phyloP scores from a whole-genome alignment of 495 filamentous ascomycete genomes.

The Penicillium subrubescens region DNA sequence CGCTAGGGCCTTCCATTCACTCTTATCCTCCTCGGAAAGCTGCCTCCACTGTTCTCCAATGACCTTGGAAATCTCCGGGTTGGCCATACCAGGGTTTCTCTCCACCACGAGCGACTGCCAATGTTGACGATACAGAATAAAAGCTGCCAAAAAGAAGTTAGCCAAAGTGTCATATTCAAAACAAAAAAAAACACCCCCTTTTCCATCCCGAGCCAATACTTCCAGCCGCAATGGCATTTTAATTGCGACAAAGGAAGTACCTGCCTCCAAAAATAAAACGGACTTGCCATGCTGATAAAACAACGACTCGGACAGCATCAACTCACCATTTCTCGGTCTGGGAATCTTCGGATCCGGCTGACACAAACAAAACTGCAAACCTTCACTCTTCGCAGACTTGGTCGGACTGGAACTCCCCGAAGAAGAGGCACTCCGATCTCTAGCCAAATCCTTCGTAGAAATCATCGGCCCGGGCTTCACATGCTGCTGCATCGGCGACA shows the following conservation, averaged over 20 bases:
- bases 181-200: not conserved
- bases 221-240: not conserved
- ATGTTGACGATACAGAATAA: constrained; percentile 96
- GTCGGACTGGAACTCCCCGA: constrained; percentile 40
- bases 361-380: constrained; percentile 80
- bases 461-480: constrained; percentile 15
- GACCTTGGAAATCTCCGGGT: constrained; percentile 97
- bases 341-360: constrained; percentile 93
- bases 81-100: constrained; percentile 84
- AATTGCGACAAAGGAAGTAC: constrained; percentile 21
- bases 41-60: constrained; percentile 91
- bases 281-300: constrained; percentile 30
- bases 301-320: constrained; percentile 18
- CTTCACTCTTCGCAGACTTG: constrained; percentile 40
- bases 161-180: constrained; percentile 6
- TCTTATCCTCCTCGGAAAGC: constrained; percentile 73
- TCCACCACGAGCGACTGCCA: constrained; percentile 80
- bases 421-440: constrained; percentile 29
- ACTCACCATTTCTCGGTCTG: constrained; percentile 91
- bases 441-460: constrained; percentile 13
- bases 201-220: not conserved
- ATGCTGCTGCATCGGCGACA: constrained; percentile 10
- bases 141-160: constrained; percentile 61
- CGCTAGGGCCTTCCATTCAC: constrained; percentile 85
- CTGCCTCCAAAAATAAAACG: constrained; percentile 17